Evolutionary conservation across 108 stramenopile genomes (phyloP).

Genomic region (Hondaea fermentalgiana): DNA sequence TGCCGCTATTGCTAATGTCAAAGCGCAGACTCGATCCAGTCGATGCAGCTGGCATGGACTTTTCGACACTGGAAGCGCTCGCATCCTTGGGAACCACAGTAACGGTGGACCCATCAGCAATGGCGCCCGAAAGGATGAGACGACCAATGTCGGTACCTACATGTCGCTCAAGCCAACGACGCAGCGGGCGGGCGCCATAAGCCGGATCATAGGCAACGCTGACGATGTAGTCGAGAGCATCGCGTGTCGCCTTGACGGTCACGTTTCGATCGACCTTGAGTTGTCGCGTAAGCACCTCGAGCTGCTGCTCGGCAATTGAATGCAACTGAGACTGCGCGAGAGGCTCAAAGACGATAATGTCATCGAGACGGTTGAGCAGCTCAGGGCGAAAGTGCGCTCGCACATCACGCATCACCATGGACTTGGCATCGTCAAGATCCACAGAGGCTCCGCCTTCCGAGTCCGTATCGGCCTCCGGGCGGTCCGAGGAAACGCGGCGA

Average conservation of each 20-base stretch:
- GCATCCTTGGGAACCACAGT: neutral
- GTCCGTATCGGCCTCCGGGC: neutral
- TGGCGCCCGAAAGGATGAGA: neutral
- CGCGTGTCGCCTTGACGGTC: slow-evolving; percentile 35
- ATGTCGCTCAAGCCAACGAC: slow-evolving; percentile 51
- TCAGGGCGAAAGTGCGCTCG: slow-evolving; percentile 79
- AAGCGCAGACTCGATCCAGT: neutral
- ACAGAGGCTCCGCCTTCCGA: neutral
- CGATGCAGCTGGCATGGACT: neutral
- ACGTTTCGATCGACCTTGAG: slow-evolving; percentile 42
- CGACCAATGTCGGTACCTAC: slow-evolving; percentile 48
- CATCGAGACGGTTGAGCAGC: slow-evolving; percentile 93
- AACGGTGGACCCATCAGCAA: neutral
- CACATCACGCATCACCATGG: slow-evolving; percentile 66
- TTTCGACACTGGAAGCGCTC: neutral
- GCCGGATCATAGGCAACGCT: slow-evolving; percentile 45
- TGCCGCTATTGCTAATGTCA: neutral
- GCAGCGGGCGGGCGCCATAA: slow-evolving; percentile 54
- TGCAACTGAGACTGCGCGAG: slow-evolving; percentile 66
- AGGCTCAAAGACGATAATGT: slow-evolving; percentile 86
- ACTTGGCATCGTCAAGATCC: slow-evolving; percentile 36
- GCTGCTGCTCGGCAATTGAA: slow-evolving; percentile 54
- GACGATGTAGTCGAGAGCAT: slow-evolving; percentile 38
- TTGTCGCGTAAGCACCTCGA: slow-evolving; percentile 27
- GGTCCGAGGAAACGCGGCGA: neutral